These are phyloP conservation scores for Spencermartinsiella europaea DNA, from an alignment of 805 yeast genomes.

Conservation along the genomic window DNA sequence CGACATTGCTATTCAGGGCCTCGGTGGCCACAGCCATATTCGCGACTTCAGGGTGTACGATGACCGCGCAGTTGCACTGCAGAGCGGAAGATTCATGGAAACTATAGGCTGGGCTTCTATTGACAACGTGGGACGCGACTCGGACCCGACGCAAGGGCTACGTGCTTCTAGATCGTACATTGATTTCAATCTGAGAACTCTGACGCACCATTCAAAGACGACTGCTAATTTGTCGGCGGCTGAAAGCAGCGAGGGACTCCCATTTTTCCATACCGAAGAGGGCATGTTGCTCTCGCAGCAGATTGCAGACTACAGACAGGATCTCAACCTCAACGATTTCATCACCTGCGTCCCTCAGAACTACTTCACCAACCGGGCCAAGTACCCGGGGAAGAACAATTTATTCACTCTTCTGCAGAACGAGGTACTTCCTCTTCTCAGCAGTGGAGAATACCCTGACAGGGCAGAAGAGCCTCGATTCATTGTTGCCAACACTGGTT, in stretches of 20 bases:
- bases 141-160: slow-evolving; percentile 18
- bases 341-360: slow-evolving; percentile 64
- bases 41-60: slow-evolving; percentile 77
- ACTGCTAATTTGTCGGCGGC: slow-evolving; percentile 1
- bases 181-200: slow-evolving; percentile 74
- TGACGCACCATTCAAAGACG: slow-evolving; percentile 52
- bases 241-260: slow-evolving; percentile 9
- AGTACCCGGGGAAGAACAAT: slow-evolving; percentile 52
- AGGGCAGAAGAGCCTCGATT: slow-evolving; percentile 39
- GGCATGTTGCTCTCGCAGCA: slow-evolving; percentile 48
- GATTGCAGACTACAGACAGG: slow-evolving; percentile 41
- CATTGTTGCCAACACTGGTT: slow-evolving; percentile 77
- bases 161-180: slow-evolving; percentile 60
- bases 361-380: slow-evolving; percentile 64
- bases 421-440: slow-evolving; percentile 44
- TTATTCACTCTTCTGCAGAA: slow-evolving; percentile 55
- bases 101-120: slow-evolving; percentile 86
- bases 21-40: slow-evolving; percentile 94
- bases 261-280: slow-evolving; percentile 45
- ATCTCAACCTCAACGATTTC: slow-evolving; percentile 48
- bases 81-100: slow-evolving; percentile 90
- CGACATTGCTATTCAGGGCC: slow-evolving; percentile 63
- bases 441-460: slow-evolving; percentile 20
- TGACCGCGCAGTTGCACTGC: slow-evolving; percentile 64
- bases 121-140: slow-evolving; percentile 26